Evolutionary conservation across 2,329 filamentous ascomycete species (phyloP), one percentile per base, ranked within the genome.

Genomic region (Exophiala spinifera): DNA sequence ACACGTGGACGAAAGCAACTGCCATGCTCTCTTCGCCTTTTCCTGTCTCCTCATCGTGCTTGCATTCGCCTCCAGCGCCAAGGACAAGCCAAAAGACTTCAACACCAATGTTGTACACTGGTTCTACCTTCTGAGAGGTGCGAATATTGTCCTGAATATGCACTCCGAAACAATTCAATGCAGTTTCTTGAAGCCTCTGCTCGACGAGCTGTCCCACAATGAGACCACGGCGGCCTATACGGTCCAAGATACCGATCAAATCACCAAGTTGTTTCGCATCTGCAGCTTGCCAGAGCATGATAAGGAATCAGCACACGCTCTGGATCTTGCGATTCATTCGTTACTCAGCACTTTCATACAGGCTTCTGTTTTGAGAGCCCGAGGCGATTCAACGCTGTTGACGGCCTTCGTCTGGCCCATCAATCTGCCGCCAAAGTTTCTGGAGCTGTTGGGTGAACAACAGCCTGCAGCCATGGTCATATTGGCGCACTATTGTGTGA

Each of bases 1-100:
- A 1, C 62, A 72, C 13, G 67, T 77, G 15, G 70, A 71, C 2
- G 64, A 70, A 3, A 65, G 69, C 1, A 75, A 75, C 43, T 72
- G 71, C 34, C 72, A 73, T 11, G 73, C 75, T 1, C 64, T 76
- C 13, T 76, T 66, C 51, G 69, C 69, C 3, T 73, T 73, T 50
- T 65, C 71, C 28, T 69, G 70, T n/a, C 66, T 71, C 8, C 66
- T 73, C 10, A 70, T 73, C 33, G 70, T 72, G 33, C 66, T 73
- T 60, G 55, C 72, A 4, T 72, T 69, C 25, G 67, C 70, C 10
- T 59, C 56, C 19, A 56, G 51, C 25, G 43, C 55, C 3, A 63
- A 61, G 34, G 54, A 62, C 31, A 62, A 61, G 19, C 51, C 60
- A 14, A 53, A 49, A 25, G 61, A 63, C 42, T 59, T 66, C 42